Evolutionary conservation across 2,329 filamentous ascomycete genomes (phyloP).

Genomic region (Fusarium agapanthi): DNA sequence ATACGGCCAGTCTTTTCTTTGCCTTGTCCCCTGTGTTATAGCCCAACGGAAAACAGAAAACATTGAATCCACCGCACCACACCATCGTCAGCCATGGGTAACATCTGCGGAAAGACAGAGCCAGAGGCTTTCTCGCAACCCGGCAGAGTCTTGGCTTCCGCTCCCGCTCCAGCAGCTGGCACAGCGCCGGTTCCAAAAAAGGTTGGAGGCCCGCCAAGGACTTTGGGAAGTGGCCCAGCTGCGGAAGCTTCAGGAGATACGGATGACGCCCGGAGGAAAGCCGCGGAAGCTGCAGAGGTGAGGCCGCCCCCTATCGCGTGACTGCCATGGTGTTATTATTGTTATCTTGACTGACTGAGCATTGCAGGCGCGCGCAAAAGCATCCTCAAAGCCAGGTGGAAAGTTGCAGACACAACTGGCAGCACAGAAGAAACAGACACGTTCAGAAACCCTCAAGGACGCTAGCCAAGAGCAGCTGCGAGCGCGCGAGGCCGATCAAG

Average conservation of each 20-base stretch:
- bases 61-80: neutral
- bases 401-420: conserved; percentile 77
- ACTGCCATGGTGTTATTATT: neutral
- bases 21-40: neutral
- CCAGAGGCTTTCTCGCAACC: conserved; percentile 75
- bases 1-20: neutral
- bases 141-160: conserved; percentile 75
- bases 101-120: conserved; percentile 83
- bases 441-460: conserved; percentile 72
- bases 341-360: neutral
- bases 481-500: conserved; percentile 73
- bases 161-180: conserved; percentile 53
- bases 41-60: neutral
- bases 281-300: conserved; percentile 87
- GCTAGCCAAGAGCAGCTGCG: conserved; percentile 72
- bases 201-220: conserved; percentile 67
- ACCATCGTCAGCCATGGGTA: conserved; percentile 71
- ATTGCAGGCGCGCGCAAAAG: conserved; percentile 71
- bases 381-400: conserved; percentile 65
- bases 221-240: conserved; percentile 65
- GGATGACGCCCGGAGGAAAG: conserved; percentile 74
- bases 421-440: conserved; percentile 79
- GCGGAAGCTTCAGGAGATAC: conserved; percentile 42
- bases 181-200: conserved; percentile 62
- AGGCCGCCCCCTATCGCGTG: conserved; percentile 43